phyloP scores from a whole-genome alignment of 2,329 filamentous ascomycete species.

The Immersiporthe knoxdaviesiana region DNA sequence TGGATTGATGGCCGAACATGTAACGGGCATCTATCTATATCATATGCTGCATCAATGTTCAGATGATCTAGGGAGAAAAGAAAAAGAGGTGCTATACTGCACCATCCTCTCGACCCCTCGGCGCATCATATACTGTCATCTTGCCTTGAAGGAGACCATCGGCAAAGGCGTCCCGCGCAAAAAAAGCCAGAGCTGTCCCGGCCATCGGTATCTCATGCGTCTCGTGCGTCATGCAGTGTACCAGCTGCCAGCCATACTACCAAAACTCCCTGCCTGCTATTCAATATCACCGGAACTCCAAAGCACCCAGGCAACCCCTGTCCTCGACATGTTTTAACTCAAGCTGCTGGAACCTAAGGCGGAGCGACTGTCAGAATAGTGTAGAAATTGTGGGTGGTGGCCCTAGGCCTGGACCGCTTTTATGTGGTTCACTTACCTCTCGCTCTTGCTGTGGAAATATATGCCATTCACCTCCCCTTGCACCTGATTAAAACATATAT shows the following conservation, averaged over 20 bases:
- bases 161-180: constrained; percentile 5
- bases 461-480: constrained; percentile 87
- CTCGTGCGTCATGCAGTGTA: constrained; percentile 20
- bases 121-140: too few relatives aligned
- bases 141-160: background rate
- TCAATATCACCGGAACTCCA: constrained; percentile 69
- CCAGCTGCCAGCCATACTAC: constrained; percentile 4
- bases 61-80: background rate
- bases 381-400: constrained; percentile 6
- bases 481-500: constrained; percentile 97
- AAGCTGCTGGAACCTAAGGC: constrained; percentile 81
- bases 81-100: background rate
- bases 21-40: background rate
- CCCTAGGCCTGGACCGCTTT: background rate
- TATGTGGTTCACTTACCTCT: constrained; percentile 70
- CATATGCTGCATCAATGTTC: background rate
- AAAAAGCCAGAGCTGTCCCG: background rate
- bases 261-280: constrained; percentile 19
- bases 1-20: background rate
- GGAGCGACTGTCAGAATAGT: constrained; percentile 15
- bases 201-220: constrained; percentile 20
- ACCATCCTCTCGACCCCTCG: background rate
- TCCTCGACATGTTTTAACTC: constrained; percentile 88
- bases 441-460: constrained; percentile 97
- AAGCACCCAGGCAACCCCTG: constrained; percentile 77